Percentiles rank a stretch among this genome's conserved stretches.
These are phyloP conservation scores for Rhododendron simsii DNA, from an alignment of 148 eudicot genomes.

Conservation along the genomic window DNA sequence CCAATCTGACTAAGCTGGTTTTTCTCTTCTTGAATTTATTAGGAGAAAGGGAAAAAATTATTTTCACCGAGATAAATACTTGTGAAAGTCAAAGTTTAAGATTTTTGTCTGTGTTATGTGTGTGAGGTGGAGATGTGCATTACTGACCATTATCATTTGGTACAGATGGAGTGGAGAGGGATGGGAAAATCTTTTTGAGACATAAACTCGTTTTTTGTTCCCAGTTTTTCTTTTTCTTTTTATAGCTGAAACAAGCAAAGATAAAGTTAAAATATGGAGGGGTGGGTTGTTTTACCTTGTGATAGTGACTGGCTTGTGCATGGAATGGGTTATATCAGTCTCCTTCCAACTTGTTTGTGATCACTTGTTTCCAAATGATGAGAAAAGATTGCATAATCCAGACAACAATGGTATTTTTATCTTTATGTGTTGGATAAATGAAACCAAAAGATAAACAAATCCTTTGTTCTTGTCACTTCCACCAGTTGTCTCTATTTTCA, in stretches of 20 bases:
- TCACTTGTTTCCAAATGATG: not conserved
- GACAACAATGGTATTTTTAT: not conserved
- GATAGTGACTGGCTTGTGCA: not conserved
- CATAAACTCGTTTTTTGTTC: not conserved
- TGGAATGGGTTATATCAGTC: not conserved
- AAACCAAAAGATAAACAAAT: not conserved
- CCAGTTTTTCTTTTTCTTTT: not conserved
- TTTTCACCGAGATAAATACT: not conserved
- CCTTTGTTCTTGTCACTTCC: not conserved
- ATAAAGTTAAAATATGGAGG: not conserved
- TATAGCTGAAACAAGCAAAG: not conserved
- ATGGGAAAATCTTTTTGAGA: not conserved
- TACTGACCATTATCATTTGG: not conserved
- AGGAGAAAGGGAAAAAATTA: not conserved
- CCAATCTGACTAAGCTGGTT: not conserved
- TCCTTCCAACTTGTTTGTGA: conserved; percentile 2
- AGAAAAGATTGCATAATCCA: not conserved
- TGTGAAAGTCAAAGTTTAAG: not conserved
- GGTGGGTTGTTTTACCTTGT: not conserved
- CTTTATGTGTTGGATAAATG: not conserved
- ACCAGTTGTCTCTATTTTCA: not conserved
- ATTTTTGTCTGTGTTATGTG: not conserved
- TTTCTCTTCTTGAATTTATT: not conserved
- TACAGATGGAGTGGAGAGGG: not conserved
- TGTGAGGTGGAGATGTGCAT: not conserved